Base-by-base conservation (phyloP, 768 basidiomycete species). In the Mycena floridula region DNA sequence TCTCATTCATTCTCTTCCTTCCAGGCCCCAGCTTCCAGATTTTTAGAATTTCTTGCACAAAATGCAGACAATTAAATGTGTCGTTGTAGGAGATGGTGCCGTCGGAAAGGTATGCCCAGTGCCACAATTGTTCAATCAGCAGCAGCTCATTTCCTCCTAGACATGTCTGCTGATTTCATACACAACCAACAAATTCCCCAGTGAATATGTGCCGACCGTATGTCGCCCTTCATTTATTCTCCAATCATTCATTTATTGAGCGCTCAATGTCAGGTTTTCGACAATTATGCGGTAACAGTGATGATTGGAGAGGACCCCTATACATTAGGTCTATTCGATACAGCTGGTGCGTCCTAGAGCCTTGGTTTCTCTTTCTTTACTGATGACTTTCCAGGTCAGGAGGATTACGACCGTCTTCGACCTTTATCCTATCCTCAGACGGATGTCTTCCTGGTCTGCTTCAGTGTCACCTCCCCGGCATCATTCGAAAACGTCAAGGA, bases 401-500 rank as follows among this genome's bases (percentile, higher is more conserved):
- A 98, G 76, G 96, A 98, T 78, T 99, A 99, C 67, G 96, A 99
- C 65, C 89, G 96, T 59, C 88, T 99, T 54, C 89, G 96, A 57
- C 96, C 96, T 58, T 72, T 99, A 70, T 97, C 95, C 61, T 99
- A 99, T 77, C 96, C 96, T 25, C 96, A 99, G 70, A 99, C 96
- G 49, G 96, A 99, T 59, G 96, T 98, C 46, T 98, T 99, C 79
- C 77, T 99, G 46, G 95, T 99, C 54, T 99, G 96, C 70, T 99
- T 98, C 77, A 94, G 90, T 60, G 96, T 99, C 56, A 97, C 95
- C 32, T 93, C 89, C 8, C 96, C 95, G 3, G 95, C 96, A 23
- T 95, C 92, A 39, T 99, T 97, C 61, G 96, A 99, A 69, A 98
- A 99, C 85, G 95, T 99, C 59, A 98, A 96, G 79, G 96, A 99